Percentiles rank a stretch among this genome's conserved stretches.
Evolutionary conservation across 192 early-diverging fungal species (phyloP).

Genomic region (Spizellomyces punctatus): DNA sequence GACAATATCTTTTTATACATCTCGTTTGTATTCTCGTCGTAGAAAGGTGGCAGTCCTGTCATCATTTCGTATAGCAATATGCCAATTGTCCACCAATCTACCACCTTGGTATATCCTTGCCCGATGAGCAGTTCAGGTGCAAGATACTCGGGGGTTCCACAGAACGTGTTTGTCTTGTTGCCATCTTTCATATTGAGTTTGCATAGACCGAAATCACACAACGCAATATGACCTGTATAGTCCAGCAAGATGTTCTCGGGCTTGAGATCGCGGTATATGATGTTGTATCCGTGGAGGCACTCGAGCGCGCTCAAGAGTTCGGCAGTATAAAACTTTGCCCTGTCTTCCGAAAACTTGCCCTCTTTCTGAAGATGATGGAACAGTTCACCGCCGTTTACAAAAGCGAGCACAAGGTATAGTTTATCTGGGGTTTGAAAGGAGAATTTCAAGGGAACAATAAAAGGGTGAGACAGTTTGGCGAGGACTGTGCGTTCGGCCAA

Average conservation of each 20-base stretch:
- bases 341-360: conserved; percentile 60
- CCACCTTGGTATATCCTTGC: conserved; percentile 86
- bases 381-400: conserved; percentile 95
- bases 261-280: conserved; percentile 90
- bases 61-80: conserved; percentile 78
- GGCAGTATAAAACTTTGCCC: conserved; percentile 79
- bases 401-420: conserved; percentile 93
- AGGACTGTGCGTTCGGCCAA: conserved; percentile 90
- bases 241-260: conserved; percentile 96
- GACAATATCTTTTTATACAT: conserved; percentile 91
- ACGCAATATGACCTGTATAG: conserved; percentile 90
- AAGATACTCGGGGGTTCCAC: conserved; percentile 90
- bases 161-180: conserved; percentile 88
- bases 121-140: conserved; percentile 83
- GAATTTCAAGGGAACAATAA: conserved; percentile 57
- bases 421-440: conserved; percentile 86
- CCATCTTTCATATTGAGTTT: conserved; percentile 94
- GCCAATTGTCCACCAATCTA: conserved; percentile 98
- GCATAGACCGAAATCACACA: conserved; percentile 92
- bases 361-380: conserved; percentile 73
- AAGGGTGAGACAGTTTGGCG: conserved; percentile 81
- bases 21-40: conserved; percentile 92
- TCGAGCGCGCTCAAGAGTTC: conserved; percentile 91
- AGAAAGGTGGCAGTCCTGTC: conserved; percentile 75
- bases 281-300: conserved; percentile 88